Evolutionary conservation across 2,329 filamentous ascomycete genomes (phyloP), one percentile per base, ranked within the genome.

Genomic region (Fusarium coffeatum): DNA sequence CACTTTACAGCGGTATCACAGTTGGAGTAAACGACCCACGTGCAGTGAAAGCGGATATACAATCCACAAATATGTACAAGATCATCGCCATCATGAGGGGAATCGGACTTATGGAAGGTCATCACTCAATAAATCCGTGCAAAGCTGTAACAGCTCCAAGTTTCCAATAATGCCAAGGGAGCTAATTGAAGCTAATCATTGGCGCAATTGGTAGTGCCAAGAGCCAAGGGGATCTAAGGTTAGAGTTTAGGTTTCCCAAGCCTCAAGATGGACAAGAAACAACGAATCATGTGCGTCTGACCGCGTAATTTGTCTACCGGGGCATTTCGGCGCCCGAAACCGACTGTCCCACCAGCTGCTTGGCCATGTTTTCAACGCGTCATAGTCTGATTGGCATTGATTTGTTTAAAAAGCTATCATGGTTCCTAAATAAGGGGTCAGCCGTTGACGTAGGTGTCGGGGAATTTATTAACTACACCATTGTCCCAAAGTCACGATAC

Each of bases 311-410:
- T 15, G 40, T 55, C 37, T 13, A 25, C 23, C 23, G 23, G 23
- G 23, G 23, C 23, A 25, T 25, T 25, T 60, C 55, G 61, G 61
- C 32, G n/a, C 54, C 63, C 63, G 61, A 66, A 47, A 60, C n/a
- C 5, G 27, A 18, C 9, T 22, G 20, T 49, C 30, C 34, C 25
- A 46, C 11, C 9, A 27, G n/a, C 34, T 25, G 42, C 63, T 66
- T 54, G 63, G 63, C 61, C 22, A 61, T 34, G n/a, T 11, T 37
- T 49, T 66, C 55, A 48, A 55, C 63, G 63, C 63, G 63, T 66
- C 63, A 66, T 66, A 49, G 37, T 43, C 47, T 28, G 28, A 18
- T 25, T 22, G 20, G 8, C 25, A 25, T n/a, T 28, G 12, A 25
- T 27, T 43, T 25, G 28, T 23, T 40, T 37, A 37, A 60, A 60